Conservation (phyloP, 1,284 basidiomycete species). For the Trametes versicolor region DNA sequence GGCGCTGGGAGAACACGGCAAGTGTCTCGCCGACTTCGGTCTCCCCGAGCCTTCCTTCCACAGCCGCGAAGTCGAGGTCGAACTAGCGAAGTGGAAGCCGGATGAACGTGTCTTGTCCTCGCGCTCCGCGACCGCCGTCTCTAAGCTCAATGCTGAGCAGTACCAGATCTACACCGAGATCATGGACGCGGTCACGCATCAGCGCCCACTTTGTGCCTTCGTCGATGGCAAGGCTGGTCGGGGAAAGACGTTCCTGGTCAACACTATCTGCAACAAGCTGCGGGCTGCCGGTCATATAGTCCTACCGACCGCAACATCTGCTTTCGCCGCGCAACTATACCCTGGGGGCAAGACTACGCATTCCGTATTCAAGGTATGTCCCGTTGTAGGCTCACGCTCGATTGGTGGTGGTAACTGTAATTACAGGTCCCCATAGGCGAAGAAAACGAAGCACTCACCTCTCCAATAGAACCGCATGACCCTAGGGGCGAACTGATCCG, state of each 20-base stretch:
- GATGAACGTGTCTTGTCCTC: slow-evolving; percentile 31
- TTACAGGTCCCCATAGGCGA: slow-evolving; percentile 48
- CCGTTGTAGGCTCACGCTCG: neutral
- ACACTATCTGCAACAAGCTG: slow-evolving; percentile 46
- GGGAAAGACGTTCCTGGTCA: slow-evolving; percentile 52
- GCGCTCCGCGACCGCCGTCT: slow-evolving; percentile 35
- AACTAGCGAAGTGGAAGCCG: slow-evolving; percentile 41
- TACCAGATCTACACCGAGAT: slow-evolving; percentile 41
- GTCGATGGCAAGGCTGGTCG: slow-evolving; percentile 52
- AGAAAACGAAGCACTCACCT: slow-evolving; percentile 43
- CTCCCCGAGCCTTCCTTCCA: slow-evolving; percentile 42
- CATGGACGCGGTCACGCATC: slow-evolving; percentile 36
- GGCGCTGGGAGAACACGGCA: slow-evolving; percentile 41
- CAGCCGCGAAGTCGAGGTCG: slow-evolving; percentile 41
- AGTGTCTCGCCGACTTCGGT: slow-evolving; percentile 39
- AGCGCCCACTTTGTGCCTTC: slow-evolving; percentile 41
- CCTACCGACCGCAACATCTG: slow-evolving; percentile 49
- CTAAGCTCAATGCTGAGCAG: slow-evolving; percentile 45
- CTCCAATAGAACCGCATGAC: slow-evolving; percentile 41
- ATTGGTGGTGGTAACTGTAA: neutral
- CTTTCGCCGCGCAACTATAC: slow-evolving; percentile 51
- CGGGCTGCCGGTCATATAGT: slow-evolving; percentile 43
- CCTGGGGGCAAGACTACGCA: slow-evolving; percentile 52
- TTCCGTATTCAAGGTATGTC: slow-evolving; percentile 46
- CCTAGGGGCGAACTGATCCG: slow-evolving; percentile 46